Percentiles rank a stretch among this genome's conserved stretches.
These are phyloP conservation scores for Hypomyces perniciosus DNA, from an alignment of 2,329 filamentous ascomycete genomes.

Conservation along the genomic window DNA sequence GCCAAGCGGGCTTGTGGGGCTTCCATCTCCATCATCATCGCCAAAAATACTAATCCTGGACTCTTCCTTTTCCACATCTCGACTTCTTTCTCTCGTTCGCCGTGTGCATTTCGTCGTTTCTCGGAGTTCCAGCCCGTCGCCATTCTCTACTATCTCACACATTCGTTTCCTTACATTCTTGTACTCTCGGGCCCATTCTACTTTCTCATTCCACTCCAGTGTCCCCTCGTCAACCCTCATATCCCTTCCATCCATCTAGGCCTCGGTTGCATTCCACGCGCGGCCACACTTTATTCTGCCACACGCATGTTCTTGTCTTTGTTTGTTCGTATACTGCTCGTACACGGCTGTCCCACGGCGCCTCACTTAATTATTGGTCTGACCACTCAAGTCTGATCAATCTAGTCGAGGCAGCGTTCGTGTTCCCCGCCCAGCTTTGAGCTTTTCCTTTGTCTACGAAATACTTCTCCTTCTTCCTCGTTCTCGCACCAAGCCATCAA, in stretches of 20 bases:
- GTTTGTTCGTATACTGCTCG: too few species aligned
- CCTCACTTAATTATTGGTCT: too few species aligned
- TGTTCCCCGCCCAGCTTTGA: too few species aligned
- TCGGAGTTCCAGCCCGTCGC: slow-evolving; percentile 1
- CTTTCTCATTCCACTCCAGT: neutral
- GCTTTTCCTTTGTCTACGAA: too few species aligned
- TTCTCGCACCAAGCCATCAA: neutral
- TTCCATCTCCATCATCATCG: neutral
- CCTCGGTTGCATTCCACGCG: too few species aligned
- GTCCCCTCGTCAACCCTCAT: neutral
- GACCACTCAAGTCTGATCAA: too few species aligned
- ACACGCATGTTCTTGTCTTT: too few species aligned
- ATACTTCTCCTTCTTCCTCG: neutral
- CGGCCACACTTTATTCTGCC: too few species aligned
- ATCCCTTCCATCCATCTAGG: too few species aligned
- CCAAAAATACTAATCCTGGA: neutral
- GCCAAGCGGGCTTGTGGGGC: neutral
- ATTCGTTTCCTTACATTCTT: neutral
- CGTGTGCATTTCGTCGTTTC: neutral
- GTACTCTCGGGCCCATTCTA: neutral
- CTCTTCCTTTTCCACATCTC: neutral
- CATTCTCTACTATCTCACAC: neutral
- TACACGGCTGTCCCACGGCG: too few species aligned
- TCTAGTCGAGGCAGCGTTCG: too few species aligned
- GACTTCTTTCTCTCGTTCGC: too few species aligned